Evolutionary conservation across 208 protist genomes (phyloP).

Genomic region (Novymonas esmeraldas): DNA sequence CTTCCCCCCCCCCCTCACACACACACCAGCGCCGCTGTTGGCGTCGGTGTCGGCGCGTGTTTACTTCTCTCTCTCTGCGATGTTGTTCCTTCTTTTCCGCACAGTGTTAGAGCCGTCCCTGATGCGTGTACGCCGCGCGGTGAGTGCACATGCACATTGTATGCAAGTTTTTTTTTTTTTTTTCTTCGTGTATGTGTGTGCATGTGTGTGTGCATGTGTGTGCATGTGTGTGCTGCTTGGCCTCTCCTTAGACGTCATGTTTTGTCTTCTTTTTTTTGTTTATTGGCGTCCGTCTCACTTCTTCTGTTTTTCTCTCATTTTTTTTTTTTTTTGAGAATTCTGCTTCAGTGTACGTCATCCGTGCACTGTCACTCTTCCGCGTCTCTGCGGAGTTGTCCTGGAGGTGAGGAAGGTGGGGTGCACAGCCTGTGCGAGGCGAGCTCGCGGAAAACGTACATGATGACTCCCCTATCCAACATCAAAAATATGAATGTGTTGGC

Average conservation of each 20-base stretch:
- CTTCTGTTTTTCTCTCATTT: not conserved
- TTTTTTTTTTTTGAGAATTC: not conserved
- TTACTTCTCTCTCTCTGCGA: not conserved
- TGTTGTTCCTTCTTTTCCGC: constrained; percentile 4
- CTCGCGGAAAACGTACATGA: no score
- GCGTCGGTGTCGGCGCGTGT: no score
- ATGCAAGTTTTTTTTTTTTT: constrained; percentile 2
- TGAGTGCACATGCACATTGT: not conserved
- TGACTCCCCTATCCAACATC: no score
- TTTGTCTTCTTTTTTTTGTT: not conserved
- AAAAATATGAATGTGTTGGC: no score
- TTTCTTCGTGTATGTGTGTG: not conserved
- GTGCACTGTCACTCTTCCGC: no score
- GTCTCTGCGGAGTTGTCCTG: no score
- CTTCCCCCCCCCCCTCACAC: no score
- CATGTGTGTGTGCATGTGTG: not conserved
- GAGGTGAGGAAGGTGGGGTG: no score
- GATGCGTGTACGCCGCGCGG: not conserved
- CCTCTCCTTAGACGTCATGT: not conserved
- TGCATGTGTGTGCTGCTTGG: not conserved
- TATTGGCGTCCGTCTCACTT: no score
- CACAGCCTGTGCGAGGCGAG: no score
- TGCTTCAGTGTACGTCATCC: not conserved
- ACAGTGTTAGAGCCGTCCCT: not conserved
- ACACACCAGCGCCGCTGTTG: no score